Evolutionary conservation across 2,329 filamentous ascomycete species (phyloP), one percentile per base, ranked within the genome.

Genomic region (Ceratocystis eucalypticola): DNA sequence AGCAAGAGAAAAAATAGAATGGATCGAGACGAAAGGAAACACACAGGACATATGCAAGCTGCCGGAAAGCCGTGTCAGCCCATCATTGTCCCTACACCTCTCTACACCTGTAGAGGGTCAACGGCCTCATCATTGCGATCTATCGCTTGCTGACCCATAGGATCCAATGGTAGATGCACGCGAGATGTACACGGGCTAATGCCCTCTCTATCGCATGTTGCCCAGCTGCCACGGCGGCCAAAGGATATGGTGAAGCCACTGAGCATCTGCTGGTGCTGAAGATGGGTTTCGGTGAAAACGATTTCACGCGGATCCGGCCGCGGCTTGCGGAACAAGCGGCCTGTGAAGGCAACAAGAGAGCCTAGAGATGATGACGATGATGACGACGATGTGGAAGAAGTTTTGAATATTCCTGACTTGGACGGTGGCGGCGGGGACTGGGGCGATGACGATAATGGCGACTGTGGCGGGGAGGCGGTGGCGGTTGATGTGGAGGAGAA

Each of bases 231-330:
- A 46, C 71, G 73, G 41, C 76, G 72, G 48, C 79, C 79, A 69
- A 81, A 81, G 10, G 75, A 77, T 71, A 79, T 76, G 66, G 74
- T 77, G 73, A 79, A 81, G 66, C 76, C 72, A 67, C 74, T 74
- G 46, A 81, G 74, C 72, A 78, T 74, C 72, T 80, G 76, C 70
- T 80, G 79, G 70, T 80, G 77, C 65, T 74, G 73, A 20, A 80
- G 73, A 71, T 80, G 80, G 64, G 77, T 74, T 66, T 75, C 73
- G 7, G 77, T 79, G 62, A 80, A 73, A 30, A 77, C 77, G 70
- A 76, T 74, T 72, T 80, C 77, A 72, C 77, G 76, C 5, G 78
- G 78, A 70, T 80, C 77, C 17, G 65, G 10, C 20, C 65, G 61
- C 37, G 61, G 41, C 48, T 63, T 67, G 65, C 65, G 65, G 65